Base-by-base conservation (phyloP, 2,329 filamentous ascomycete species). In the Aspergillus tanneri region DNA sequence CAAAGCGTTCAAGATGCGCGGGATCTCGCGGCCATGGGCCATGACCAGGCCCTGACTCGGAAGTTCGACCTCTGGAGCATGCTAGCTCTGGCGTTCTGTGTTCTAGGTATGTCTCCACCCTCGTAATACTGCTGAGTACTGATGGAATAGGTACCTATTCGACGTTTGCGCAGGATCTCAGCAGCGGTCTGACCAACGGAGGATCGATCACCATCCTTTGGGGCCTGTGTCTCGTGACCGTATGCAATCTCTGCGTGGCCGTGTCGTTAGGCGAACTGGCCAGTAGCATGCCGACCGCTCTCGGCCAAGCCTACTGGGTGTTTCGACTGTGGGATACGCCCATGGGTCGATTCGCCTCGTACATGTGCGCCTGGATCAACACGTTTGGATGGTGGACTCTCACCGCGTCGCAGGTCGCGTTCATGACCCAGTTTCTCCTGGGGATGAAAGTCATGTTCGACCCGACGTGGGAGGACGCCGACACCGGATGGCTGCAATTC, bases 261-360 rank as follows among this genome's bases (percentile, higher is more conserved):
- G 79, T 80, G 16, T 85, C 82, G 11, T 70, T 87, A 38, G 84
- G 82, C n/a, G 84, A 87, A 65, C 86, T 87, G 46, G 84, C 82
- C 63, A 81, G 77, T 53, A 76, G 73, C 53, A 82, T 83, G 79
- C 81, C 81, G 3, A 83, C 80, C 0, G 80, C 80, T 0, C 66
- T 83, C 2, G 81, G 81, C 0, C 81, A 84, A 64, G 80, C 79
- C 0, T 82, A 79, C 61, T 84, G 80, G 79, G 72, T 78, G 1
- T 70, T 73, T 50, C 67, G 71, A 8, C 63, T 79, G 42, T 65
- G 73, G 70, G 39, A 63, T 48, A 57, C 58, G 11, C 63, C 61
- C 0, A 36, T 56, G 1, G 80, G 78, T 2, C 72, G 79, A 2
- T 78, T 81, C 50, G 57, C 64, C 3, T 79, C 77, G 1, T 83